Conservation (phyloP, 2,329 filamentous ascomycete genomes). For the Polytolypa hystricis region DNA sequence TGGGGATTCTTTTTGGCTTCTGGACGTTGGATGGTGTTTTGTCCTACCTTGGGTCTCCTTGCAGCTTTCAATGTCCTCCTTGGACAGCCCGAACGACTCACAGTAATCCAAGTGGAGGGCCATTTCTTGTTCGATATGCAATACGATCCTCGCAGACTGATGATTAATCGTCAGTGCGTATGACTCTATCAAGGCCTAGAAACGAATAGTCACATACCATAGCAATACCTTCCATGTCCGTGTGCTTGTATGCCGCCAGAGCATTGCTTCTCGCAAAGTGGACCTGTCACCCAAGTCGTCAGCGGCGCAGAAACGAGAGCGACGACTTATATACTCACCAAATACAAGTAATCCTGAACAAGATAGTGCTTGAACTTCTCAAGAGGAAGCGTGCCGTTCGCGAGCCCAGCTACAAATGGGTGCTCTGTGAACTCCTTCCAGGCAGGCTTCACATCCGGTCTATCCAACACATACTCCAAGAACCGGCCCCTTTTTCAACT, state of each 20-base stretch:
- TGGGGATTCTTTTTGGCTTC: too few relatives aligned
- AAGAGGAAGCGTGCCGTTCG: constrained; percentile 60
- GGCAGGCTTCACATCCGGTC: constrained; percentile 58
- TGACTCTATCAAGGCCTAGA: neutral
- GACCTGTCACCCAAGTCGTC: constrained; percentile 37
- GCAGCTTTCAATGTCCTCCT: constrained; percentile 58
- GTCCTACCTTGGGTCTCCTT: constrained; percentile 69
- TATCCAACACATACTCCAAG: constrained; percentile 67
- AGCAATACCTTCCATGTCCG: constrained; percentile 59
- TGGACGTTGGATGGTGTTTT: neutral
- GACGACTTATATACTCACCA: constrained; percentile 42
- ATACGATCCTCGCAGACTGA: constrained; percentile 59
- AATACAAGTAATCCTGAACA: constrained; percentile 82
- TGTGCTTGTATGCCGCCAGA: constrained; percentile 74
- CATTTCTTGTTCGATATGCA: constrained; percentile 70
- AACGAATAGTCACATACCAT: constrained; percentile 40
- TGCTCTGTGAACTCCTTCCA: constrained; percentile 75
- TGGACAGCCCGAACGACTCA: constrained; percentile 63
- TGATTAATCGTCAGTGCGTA: constrained; percentile 1
- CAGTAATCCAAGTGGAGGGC: constrained; percentile 75
- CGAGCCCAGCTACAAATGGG: constrained; percentile 67
- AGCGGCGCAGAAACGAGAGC: neutral
- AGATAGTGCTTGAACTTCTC: constrained; percentile 81
- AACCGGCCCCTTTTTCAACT: constrained; percentile 57
- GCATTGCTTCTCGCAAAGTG: constrained; percentile 84